These are phyloP conservation scores for Sporothrix pallida DNA, from an alignment of 2,329 filamentous ascomycete species.

Conservation along the genomic window DNA sequence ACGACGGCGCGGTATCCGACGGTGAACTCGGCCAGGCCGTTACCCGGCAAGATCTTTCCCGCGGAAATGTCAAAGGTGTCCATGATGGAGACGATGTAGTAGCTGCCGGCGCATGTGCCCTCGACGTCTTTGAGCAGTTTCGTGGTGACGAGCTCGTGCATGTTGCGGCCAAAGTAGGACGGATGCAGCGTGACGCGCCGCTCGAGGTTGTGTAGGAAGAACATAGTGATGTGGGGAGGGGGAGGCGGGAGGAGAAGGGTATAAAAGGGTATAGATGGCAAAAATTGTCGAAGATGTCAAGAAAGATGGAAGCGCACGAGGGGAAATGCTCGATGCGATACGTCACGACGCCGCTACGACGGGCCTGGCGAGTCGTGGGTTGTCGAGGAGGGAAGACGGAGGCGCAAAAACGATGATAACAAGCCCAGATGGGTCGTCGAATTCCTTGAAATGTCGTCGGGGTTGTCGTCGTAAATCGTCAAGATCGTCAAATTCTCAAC, in stretches of 20 bases:
- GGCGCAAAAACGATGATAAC: not conserved
- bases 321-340: not conserved
- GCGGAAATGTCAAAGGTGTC: conserved; percentile 95
- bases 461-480: conserved; percentile 10
- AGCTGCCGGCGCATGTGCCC: conserved; percentile 91
- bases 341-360: not conserved
- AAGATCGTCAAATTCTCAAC: not conserved
- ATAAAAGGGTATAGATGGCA: not conserved
- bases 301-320: not conserved
- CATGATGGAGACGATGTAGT: conserved; percentile 98
- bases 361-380: not conserved
- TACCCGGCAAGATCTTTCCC: conserved; percentile 88
- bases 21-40: conserved; percentile 90
- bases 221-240: conserved; percentile 67
- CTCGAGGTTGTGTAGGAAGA: conserved; percentile 97
- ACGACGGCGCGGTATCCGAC: conserved; percentile 95
- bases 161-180: conserved; percentile 93
- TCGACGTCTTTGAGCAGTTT: conserved; percentile 93
- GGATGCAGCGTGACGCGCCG: conserved; percentile 94
- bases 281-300: no score
- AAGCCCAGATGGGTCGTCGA: no score
- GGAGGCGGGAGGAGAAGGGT: not conserved
- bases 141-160: conserved; percentile 87
- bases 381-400: not conserved
- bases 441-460: no score